Evolutionary conservation across 2,329 filamentous ascomycete species (phyloP).

Genomic region (Chaetomiaceae sp.): DNA sequence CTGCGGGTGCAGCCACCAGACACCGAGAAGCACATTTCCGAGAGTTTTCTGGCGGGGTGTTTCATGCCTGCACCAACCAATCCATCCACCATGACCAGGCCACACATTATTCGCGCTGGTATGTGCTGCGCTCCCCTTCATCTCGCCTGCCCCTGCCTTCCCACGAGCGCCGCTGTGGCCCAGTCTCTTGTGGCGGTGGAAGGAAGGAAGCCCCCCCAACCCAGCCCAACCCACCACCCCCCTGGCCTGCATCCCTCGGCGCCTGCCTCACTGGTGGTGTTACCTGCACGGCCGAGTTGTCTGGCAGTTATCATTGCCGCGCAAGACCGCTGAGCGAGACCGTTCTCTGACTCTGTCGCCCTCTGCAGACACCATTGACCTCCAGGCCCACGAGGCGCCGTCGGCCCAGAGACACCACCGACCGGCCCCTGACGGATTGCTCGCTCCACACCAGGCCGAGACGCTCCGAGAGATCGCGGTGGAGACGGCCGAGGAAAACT

Average conservation of each 20-base stretch:
- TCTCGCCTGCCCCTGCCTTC: conserved; percentile 17
- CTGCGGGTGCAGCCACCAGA: not conserved
- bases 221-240: conserved; percentile 6
- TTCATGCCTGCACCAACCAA: conserved; percentile 27
- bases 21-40: conserved; percentile 3
- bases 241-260: conserved; percentile 9
- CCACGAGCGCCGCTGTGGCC: conserved; percentile 18
- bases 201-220: no score
- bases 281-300: not conserved
- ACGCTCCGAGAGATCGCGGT: conserved; percentile 74
- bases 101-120: conserved; percentile 56
- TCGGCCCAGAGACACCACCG: conserved; percentile 77
- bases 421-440: conserved; percentile 39
- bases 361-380: conserved; percentile 78
- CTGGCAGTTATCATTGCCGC: conserved; percentile 10
- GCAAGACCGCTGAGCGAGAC: conserved; percentile 11
- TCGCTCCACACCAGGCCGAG: conserved; percentile 79
- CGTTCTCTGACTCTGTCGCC: conserved; percentile 26
- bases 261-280: conserved; percentile 10
- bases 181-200: conserved; percentile 19
- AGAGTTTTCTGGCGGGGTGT: conserved; percentile 12
- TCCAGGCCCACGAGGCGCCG: conserved; percentile 76
- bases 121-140: conserved; percentile 30
- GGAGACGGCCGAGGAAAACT: conserved; percentile 67
- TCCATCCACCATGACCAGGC: conserved; percentile 49